Conservation (phyloP, 768 basidiomycete genomes). For the Agrocybe praecox region DNA sequence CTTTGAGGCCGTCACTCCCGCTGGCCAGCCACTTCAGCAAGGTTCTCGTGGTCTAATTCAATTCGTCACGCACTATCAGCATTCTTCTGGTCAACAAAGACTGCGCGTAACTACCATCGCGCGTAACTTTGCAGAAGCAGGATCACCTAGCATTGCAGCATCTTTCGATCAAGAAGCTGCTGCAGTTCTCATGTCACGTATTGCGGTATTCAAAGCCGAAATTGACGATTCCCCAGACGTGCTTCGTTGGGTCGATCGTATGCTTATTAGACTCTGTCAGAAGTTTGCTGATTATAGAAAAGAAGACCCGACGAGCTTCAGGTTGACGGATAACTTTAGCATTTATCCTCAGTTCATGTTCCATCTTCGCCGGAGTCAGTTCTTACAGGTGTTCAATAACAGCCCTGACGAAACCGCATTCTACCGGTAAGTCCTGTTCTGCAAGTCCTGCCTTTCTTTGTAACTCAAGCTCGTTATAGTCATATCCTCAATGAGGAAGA, state of each 20-base stretch:
- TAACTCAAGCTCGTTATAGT: slow-evolving; percentile 39
- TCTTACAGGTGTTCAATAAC: slow-evolving; percentile 99
- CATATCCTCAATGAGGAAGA: slow-evolving; percentile 97
- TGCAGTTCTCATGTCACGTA: slow-evolving; percentile 97
- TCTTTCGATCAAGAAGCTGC: slow-evolving; percentile 99
- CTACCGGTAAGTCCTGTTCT: slow-evolving; percentile 60
- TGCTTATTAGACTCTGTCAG: slow-evolving; percentile 98
- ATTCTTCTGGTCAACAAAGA: slow-evolving; percentile 91
- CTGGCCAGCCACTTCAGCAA: slow-evolving; percentile 88
- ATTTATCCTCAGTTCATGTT: slow-evolving; percentile 99
- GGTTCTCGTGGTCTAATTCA: slow-evolving; percentile 95
- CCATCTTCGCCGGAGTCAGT: slow-evolving; percentile 95
- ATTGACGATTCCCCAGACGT: slow-evolving; percentile 98
- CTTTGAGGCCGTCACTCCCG: slow-evolving; percentile 98
- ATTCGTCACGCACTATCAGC: slow-evolving; percentile 99
- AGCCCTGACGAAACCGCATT: slow-evolving; percentile 99
- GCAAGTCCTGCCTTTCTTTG: slow-evolving; percentile 5
- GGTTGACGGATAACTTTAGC: slow-evolving; percentile 93
- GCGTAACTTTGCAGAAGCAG: slow-evolving; percentile 96
- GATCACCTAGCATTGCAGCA: slow-evolving; percentile 87
- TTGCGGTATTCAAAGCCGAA: slow-evolving; percentile 99
- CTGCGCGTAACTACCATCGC: slow-evolving; percentile 97
- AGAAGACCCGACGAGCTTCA: slow-evolving; percentile 94
- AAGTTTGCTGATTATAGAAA: slow-evolving; percentile 99
- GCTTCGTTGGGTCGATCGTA: slow-evolving; percentile 94